Percentiles rank a stretch among this genome's conserved stretches.
Conservation (phyloP, 352 stramenopile species). For the Globisporangium nagaii region DNA sequence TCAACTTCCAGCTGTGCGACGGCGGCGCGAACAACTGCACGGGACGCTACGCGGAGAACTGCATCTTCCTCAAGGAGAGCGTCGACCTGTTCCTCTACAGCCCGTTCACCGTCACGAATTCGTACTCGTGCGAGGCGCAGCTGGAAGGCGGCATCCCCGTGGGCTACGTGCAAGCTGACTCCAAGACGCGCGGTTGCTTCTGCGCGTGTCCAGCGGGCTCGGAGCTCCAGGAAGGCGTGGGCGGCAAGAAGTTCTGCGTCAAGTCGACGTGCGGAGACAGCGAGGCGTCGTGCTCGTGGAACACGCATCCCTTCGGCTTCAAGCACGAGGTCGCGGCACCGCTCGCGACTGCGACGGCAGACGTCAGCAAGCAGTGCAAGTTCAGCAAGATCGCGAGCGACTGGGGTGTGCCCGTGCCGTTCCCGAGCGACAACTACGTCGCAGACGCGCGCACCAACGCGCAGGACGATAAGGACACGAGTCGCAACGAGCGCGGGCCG, state of each 20-base stretch:
- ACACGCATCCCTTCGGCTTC: conserved; percentile 25
- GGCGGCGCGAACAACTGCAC: conserved; percentile 7
- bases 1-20: conserved; percentile 17
- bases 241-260: conserved; percentile 19
- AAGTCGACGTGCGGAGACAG: conserved; percentile 16
- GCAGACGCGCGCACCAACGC: conserved; percentile 31
- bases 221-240: conserved; percentile 14
- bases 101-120: conserved; percentile 38
- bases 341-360: neutral
- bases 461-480: conserved; percentile 7
- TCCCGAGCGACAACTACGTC: conserved; percentile 56
- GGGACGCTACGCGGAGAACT: conserved; percentile 28
- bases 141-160: conserved; percentile 40
- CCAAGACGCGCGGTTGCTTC: conserved; percentile 30
- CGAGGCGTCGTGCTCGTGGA: conserved; percentile 40
- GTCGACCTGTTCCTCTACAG: conserved; percentile 61
- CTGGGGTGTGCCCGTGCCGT: conserved; percentile 36
- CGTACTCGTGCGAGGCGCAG: conserved; percentile 22
- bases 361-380: neutral
- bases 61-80: conserved; percentile 25
- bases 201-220: conserved; percentile 45
- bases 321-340: conserved; percentile 24
- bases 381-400: conserved; percentile 22
- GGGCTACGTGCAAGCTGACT: conserved; percentile 31
- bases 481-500: neutral